Evolutionary conservation across 495 filamentous ascomycete species (phyloP).

Genomic region (Tricharina praecox): DNA sequence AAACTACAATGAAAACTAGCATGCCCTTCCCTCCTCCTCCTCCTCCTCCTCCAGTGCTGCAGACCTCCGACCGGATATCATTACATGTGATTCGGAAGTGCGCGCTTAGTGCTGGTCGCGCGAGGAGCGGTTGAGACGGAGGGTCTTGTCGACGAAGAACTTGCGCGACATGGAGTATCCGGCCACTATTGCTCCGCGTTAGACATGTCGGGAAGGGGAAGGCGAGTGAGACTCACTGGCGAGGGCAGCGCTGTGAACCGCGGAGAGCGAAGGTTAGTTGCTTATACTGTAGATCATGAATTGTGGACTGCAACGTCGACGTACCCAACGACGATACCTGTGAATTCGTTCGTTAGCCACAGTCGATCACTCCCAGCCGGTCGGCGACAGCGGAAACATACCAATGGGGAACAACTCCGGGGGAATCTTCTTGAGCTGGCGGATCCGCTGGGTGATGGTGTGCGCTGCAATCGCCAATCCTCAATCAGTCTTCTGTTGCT

Average conservation of each 20-base stretch:
- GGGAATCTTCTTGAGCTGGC: constrained; percentile 70
- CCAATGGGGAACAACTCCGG: constrained; percentile 90
- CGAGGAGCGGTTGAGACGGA: constrained; percentile 52
- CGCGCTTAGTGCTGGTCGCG: background rate
- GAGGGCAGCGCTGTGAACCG: constrained; percentile 46
- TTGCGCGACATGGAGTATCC: constrained; percentile 65
- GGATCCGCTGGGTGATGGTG: constrained; percentile 90
- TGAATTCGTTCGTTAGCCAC: background rate
- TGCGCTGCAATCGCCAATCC: constrained; percentile 48
- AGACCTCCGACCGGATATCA: no score
- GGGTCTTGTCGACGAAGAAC: constrained; percentile 73
- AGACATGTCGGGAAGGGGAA: background rate
- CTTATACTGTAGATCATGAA: no score
- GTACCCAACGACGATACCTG: constrained; percentile 72
- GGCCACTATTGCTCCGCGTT: constrained; percentile 37
- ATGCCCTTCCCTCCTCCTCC: no score
- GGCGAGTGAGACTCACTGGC: constrained; percentile 20
- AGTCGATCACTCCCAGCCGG: no score
- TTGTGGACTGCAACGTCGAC: no score
- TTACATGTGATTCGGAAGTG: no score
- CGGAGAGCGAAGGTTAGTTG: no score
- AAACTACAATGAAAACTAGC: no score
- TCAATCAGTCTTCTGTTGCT: background rate
- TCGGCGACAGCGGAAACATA: constrained; percentile 32
- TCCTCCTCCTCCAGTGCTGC: no score